Conservation (phyloP, 1,284 basidiomycete genomes). For the Rhodofomes roseus region DNA sequence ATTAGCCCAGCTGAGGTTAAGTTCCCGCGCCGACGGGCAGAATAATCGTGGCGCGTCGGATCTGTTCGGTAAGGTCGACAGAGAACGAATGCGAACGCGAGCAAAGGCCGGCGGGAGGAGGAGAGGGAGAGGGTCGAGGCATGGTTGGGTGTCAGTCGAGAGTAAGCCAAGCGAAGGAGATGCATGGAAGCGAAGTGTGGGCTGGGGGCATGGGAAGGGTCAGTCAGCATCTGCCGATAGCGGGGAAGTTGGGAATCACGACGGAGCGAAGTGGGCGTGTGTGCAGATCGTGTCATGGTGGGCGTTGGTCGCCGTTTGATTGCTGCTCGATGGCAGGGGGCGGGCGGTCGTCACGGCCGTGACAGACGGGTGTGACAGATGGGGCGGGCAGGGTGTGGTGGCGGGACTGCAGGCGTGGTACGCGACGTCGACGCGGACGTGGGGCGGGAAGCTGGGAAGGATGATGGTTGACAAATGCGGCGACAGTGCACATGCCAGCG, state of each 20-base stretch:
- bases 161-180: background rate
- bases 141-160: background rate
- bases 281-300: slow-evolving; percentile 1
- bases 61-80: background rate
- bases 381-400: background rate
- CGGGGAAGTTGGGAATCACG: slow-evolving; percentile 9
- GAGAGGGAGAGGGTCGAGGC: background rate
- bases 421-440: background rate
- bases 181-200: slow-evolving; percentile 1
- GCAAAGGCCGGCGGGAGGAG: background rate
- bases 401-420: background rate
- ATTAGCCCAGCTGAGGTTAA: background rate
- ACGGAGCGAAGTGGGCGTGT: background rate
- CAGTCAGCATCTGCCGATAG: slow-evolving; percentile 21
- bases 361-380: background rate
- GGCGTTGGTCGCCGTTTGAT: background rate
- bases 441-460: slow-evolving; percentile 4
- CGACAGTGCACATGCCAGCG: slow-evolving; percentile 17
- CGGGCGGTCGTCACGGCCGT: background rate
- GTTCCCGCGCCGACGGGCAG: background rate
- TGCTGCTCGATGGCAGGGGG: background rate
- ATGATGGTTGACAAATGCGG: slow-evolving; percentile 12
- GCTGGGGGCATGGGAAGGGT: slow-evolving; percentile 5
- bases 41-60: background rate
- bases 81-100: background rate